Percentiles rank a stretch among this genome's conserved stretches.
These are phyloP conservation scores for Aspergillus heteromorphus DNA, from an alignment of 495 filamentous ascomycete species.

Conservation along the genomic window DNA sequence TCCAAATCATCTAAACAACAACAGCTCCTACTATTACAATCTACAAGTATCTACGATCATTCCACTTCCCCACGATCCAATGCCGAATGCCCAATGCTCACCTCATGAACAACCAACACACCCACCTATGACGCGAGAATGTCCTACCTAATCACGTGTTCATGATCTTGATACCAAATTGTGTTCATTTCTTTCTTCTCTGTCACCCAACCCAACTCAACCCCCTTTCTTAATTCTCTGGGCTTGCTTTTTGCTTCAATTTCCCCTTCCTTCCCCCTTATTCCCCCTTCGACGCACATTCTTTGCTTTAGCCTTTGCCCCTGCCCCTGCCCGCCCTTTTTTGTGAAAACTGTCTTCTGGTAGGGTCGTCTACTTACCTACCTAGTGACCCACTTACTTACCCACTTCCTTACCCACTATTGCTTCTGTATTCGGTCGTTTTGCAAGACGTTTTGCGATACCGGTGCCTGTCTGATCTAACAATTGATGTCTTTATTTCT, in stretches of 20 bases:
- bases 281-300: constrained; percentile 14
- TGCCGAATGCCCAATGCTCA: constrained; percentile 5
- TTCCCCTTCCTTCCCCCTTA: neutral
- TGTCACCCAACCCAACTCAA: constrained; percentile 2
- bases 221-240: constrained; percentile 8
- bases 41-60: neutral
- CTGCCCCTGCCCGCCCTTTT: neutral
- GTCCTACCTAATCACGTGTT: constrained; percentile 10
- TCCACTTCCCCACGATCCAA: neutral
- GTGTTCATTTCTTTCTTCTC: constrained; percentile 19
- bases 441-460: too few relatives aligned
- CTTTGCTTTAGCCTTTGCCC: neutral
- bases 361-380: too few relatives aligned
- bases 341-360: neutral
- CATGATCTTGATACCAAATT: constrained; percentile 25
- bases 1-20: constrained; percentile 55
- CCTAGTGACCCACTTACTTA: too few relatives aligned
- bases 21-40: neutral
- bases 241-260: neutral
- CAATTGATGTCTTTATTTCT: too few relatives aligned
- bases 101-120: constrained; percentile 21
- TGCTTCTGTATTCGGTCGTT: too few relatives aligned
- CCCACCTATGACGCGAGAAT: constrained; percentile 8
- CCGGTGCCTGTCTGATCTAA: too few relatives aligned
- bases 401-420: neutral